Base-by-base conservation (phyloP, 2,329 filamentous ascomycete genomes). In the Ambrosiella cleistominuta region DNA sequence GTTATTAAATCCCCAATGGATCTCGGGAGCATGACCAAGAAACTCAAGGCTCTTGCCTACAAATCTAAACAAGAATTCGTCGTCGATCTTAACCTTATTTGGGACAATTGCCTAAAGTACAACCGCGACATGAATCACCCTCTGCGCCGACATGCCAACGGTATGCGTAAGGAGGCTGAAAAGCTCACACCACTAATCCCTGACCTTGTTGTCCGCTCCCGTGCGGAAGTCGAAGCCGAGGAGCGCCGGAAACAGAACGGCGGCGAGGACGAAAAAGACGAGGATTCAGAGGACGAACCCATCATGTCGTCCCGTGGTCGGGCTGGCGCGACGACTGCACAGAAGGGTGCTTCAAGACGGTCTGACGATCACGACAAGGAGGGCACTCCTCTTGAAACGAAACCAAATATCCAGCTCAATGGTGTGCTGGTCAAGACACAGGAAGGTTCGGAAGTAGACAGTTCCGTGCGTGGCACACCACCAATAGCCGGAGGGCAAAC, bases 1-100 rank as follows among this genome's bases (percentile, higher is more conserved):
- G 85, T 88, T 63, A 96, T 97, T 71, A 96, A 94, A 71, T 85
- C 90, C 52, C 93, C 93, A 1, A 98, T 98, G 93, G 93, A 98
- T 68, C 82, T 98, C 59, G 93, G 93, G 42, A 85, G 83, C 53
- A 97, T 98, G 89, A 95, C 94, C 62, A 98, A 98, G 74, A 98
- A 97, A 73, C 80, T 98, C 57, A 91, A 91, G 68, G 77, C 78
- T 8, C 71, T 88, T 40, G 77, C 78, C 42, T 93, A 88, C 71
- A 90, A 88, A 68, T 90, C 86, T 52, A 98, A 98, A 72, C 81
- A 86, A 62, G 93, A 98, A 27, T 98, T 98, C 63, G 89, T 97
- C 35, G 80, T 86, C 38, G 93, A 98, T 68, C 76, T 98, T 8
- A 91, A 94, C 67, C 74, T 97, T 55, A 97, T 98, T 56, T 98